These are phyloP conservation scores for Tolypocladium cylindrosporum DNA, from an alignment of 2,329 filamentous ascomycete species.

Conservation along the genomic window DNA sequence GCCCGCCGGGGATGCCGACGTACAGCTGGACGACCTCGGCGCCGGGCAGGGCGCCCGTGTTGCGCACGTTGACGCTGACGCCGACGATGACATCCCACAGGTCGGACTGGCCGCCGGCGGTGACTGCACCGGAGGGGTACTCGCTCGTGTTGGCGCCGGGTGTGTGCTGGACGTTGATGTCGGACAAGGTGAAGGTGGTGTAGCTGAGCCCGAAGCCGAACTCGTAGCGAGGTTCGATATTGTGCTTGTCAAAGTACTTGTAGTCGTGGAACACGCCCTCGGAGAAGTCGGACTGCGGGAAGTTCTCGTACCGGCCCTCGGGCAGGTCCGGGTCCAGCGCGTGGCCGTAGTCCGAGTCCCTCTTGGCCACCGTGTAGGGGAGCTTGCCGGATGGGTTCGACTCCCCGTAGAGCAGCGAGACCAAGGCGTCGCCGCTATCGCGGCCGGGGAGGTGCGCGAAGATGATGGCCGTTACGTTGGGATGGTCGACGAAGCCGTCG, in stretches of 20 bases:
- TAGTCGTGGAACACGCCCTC: conserved; percentile 46
- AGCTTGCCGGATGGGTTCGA: conserved; percentile 47
- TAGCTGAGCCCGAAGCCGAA: conserved; percentile 50
- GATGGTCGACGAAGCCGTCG: conserved; percentile 51
- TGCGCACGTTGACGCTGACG: conserved; percentile 28
- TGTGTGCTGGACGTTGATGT: conserved; percentile 24
- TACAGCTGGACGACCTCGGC: conserved; percentile 41
- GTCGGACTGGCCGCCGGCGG: conserved; percentile 33
- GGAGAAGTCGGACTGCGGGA: conserved; percentile 40
- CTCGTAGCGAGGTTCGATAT: conserved; percentile 40
- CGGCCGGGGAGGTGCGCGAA: conserved; percentile 57
- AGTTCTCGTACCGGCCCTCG: conserved; percentile 40
- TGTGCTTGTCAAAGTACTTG: conserved; percentile 38
- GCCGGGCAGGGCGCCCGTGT: conserved; percentile 30
- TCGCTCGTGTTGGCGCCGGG: conserved; percentile 13
- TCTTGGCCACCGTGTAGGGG: conserved; percentile 50
- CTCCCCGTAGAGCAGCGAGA: conserved; percentile 47
- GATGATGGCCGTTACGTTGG: conserved; percentile 54
- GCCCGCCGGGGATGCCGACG: conserved; percentile 33
- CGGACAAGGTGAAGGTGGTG: conserved; percentile 39
- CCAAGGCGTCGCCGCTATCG: conserved; percentile 46
- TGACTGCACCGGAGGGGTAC: conserved; percentile 28
- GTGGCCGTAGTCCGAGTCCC: conserved; percentile 43
- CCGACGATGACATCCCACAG: conserved; percentile 35
- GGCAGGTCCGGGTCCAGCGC: conserved; percentile 29